Base-by-base conservation (phyloP, 2,329 filamentous ascomycete genomes). In the Tolypocladium album region DNA sequence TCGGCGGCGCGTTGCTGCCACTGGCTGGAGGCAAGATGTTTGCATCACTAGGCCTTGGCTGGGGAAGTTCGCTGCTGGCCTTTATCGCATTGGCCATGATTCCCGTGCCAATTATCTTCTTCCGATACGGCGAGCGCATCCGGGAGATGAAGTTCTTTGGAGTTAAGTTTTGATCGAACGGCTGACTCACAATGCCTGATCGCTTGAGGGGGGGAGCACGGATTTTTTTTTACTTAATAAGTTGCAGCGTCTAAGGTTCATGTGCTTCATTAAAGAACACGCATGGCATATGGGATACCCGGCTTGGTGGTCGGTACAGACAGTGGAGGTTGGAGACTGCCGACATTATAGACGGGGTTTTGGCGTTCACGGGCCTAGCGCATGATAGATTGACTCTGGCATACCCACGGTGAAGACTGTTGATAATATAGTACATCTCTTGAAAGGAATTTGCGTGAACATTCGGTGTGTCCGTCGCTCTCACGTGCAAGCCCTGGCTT, bases 31-130 rank as follows among this genome's bases (percentile, higher is more conserved):
- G 71, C 3, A 65, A 72, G 47, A 73, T 78, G 71, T 78, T 76
- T 61, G 62, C 67, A 8, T 62, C 66, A 0, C 70, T 78, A 13
- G 73, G 74, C 1, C 66, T 75, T 2, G 75, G 76, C n/a, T 79
- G 76, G 76, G 77, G 75, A 8, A 76, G 74, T 62, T 74, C 70
- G 12, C 64, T 78, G 1, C 65, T 78, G 7, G 76, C 63, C 2
- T 78, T 77, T 61, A 66, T 78, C 55, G 64, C 73, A 1, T 61
- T 77, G 6, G 70, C 57, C 0, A 67, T 76, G 56, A 64, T 74
- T 7, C 76, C 75, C 7, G 68, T 77, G 9, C 74, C 75, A 0
- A 56, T 75, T 3, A 24, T 74, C 0, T 77, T 78, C 39, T 71
- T 71, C 61, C 61, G 68, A 1, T 77, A 71, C 39, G 75, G 75